Base-by-base conservation (phyloP, 148 eudicot genomes). In the Dysphania ambrosioides region DNA sequence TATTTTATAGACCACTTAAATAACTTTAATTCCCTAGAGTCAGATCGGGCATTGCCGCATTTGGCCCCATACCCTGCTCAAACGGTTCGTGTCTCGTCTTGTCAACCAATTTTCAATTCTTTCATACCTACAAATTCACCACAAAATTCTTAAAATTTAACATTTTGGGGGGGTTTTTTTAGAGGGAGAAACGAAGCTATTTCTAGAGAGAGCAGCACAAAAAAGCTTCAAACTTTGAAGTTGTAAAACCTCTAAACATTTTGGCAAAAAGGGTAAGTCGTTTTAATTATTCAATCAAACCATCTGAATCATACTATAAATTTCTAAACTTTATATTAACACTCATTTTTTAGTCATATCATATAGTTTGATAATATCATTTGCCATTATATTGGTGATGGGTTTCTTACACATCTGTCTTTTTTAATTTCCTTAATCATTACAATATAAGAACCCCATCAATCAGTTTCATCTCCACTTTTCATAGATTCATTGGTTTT, bases 61-160 rank as follows among this genome's bases (percentile, higher is more conserved):
- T 81, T 87, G 93, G 87, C 83, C 88, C 85, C 77, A 77, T 83
- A 70, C 66, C 53, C 79, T 75, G 79, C 44, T 57, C 66, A 62
- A 79, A 79, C 82, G 82, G 79, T 80, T 75, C 56, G 71, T 71
- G 79, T 64, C 79, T 80, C 62, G 82, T 80, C 75, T 68, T 80
- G 75, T 75, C 79, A 79, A 75, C 78, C 36, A 70, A 21, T 80
- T 75, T 71, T 80, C 75, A 51, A 75, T 36, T 73, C 40, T 72
- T 67, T 29, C 53, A 71, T 3, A 63, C 69, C 34, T 26, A 59
- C 23, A 26, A 72, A 24, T 6, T 24, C 15, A 5, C 12, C 38
- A 19, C 4, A 23, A 40, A 29, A 58, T 6, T 7, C n/a, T 42
- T 10, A 42, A 47, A 47, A 47, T 47, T 23, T 13, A 67, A 38